Conservation (phyloP, 768 basidiomycete species). For the Lepiota venenata region DNA sequence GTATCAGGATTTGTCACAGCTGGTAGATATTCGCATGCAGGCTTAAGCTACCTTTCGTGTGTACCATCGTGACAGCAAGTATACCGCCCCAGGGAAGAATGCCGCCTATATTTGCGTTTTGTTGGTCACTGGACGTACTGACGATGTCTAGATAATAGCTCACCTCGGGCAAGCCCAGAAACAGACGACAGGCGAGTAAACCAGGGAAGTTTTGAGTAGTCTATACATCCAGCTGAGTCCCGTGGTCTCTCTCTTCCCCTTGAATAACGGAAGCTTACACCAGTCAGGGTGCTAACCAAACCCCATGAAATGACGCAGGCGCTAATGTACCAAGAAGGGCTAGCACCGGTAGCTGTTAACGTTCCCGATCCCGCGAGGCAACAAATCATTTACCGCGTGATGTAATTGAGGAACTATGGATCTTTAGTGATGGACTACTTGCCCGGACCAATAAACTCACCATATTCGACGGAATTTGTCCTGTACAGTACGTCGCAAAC, state of each 20-base stretch:
- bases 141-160: not conserved
- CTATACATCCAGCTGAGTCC: constrained; percentile 23
- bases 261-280: constrained; percentile 31
- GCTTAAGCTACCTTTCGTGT: constrained; percentile 43
- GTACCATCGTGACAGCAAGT: constrained; percentile 52
- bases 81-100: constrained; percentile 58
- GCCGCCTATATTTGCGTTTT: constrained; percentile 28
- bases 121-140: not conserved
- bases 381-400: constrained; percentile 38
- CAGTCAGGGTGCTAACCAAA: constrained; percentile 58
- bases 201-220: constrained; percentile 52
- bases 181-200: constrained; percentile 53
- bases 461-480: constrained; percentile 69
- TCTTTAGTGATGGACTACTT: not conserved
- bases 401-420: constrained; percentile 48
- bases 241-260: not conserved
- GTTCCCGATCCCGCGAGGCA: not conserved
- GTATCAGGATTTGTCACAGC: constrained; percentile 3
- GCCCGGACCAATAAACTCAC: constrained; percentile 23
- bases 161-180: constrained; percentile 60
- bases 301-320: constrained; percentile 62
- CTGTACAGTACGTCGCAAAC: constrained; percentile 54
- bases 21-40: not conserved
- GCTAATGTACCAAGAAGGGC: constrained; percentile 63
- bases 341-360: constrained; percentile 17